These are phyloP conservation scores for Candida tetrigidarum DNA, from an alignment of 1,139 yeast genomes.

Conservation along the genomic window DNA sequence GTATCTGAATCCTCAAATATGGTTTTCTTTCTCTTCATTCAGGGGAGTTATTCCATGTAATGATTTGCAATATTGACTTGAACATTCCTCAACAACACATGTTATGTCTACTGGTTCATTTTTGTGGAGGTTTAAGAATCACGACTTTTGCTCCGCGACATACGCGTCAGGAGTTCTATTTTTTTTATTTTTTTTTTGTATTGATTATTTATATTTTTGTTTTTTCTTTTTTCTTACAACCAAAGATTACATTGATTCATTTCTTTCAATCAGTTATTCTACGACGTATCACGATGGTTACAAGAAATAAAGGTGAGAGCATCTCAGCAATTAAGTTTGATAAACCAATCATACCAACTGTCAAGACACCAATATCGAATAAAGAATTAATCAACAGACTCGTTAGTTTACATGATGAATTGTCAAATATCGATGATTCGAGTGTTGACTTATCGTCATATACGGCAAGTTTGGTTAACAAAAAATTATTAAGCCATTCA, in stretches of 20 bases:
- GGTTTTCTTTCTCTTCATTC: constrained; percentile 7
- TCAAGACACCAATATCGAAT: constrained; percentile 57
- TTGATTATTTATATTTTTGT: no score
- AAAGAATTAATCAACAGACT: constrained; percentile 54
- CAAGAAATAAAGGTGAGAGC: neutral
- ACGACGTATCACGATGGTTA: neutral
- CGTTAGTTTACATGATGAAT: constrained; percentile 59
- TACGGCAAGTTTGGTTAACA: constrained; percentile 57
- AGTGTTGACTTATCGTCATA: constrained; percentile 48
- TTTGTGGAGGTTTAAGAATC: no score
- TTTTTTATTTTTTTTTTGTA: neutral
- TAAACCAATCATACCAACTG: constrained; percentile 56
- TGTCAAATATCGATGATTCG: constrained; percentile 66
- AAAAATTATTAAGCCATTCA: constrained; percentile 61
- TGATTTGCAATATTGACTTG: no score
- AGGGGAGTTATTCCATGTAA: neutral
- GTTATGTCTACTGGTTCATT: neutral
- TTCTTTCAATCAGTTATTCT: neutral
- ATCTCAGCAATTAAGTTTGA: constrained; percentile 32
- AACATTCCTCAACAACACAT: no score
- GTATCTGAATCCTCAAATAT: constrained; percentile 11
- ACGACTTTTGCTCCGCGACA: no score
- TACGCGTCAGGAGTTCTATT: neutral
- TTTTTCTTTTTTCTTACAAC: neutral
- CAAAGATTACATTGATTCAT: neutral